These are phyloP conservation scores for Russula earlei DNA, from an alignment of 768 basidiomycete species.

Conservation along the genomic window DNA sequence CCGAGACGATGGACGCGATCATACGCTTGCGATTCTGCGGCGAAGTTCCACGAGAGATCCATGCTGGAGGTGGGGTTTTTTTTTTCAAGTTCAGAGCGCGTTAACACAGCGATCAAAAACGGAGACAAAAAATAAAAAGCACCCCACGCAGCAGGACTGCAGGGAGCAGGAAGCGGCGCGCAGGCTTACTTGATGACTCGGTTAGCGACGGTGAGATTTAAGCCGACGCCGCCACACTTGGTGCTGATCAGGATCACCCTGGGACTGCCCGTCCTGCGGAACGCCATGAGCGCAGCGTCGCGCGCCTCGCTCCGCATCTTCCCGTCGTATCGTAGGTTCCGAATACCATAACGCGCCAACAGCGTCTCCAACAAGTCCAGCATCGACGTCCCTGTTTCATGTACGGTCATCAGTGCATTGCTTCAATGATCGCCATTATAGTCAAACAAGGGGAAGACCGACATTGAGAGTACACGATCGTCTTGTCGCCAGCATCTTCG, in stretches of 20 bases:
- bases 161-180: neutral
- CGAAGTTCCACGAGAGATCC: conserved; percentile 69
- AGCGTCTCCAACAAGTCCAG: conserved; percentile 55
- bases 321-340: conserved; percentile 57
- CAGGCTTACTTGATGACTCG: conserved; percentile 50
- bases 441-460: conserved; percentile 13
- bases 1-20: conserved; percentile 58
- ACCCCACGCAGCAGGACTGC: neutral
- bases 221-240: conserved; percentile 61
- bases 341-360: conserved; percentile 49
- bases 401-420: neutral
- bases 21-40: conserved; percentile 58
- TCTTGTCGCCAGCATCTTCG: conserved; percentile 56
- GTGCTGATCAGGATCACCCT: conserved; percentile 60
- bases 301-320: conserved; percentile 48
- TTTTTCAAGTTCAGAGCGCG: too few species aligned
- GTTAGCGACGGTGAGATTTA: conserved; percentile 57
- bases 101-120: too few species aligned
- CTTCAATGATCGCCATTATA: neutral
- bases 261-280: conserved; percentile 48
- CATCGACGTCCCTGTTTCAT: conserved; percentile 58
- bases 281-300: conserved; percentile 40
- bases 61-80: too few species aligned
- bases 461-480: conserved; percentile 67
- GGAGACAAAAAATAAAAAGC: neutral